Base-by-base conservation (phyloP, 176 grass and related monocot species). In the Eleusine coracana region DNA sequence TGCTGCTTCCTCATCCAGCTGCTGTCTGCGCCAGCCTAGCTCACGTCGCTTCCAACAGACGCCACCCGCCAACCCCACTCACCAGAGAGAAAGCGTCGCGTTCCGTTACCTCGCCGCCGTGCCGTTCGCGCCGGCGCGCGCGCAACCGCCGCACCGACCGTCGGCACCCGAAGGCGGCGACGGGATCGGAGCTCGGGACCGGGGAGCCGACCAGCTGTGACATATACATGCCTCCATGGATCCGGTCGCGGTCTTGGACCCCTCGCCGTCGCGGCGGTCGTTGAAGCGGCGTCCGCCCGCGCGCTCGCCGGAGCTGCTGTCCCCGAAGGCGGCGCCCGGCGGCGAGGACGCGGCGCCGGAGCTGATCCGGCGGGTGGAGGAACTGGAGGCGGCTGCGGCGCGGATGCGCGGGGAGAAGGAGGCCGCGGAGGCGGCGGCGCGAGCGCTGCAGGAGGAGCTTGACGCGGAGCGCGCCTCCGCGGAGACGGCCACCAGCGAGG, bases 391-490 rank as follows among this genome's bases (percentile, higher is more conserved):
- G 31, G 72, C 65, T n/a, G 87, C 76, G 44, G 74, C 69, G 58
- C 68, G 78, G 74, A 45, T 90, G 25, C 56, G 67, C 13, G 80
- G 66, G 16, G 88, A 88, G 88, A 93, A 88, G 74, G 91, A 87
- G 88, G 83, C 70, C 8, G 82, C 81, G n/a, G 85, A 88, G 69
- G 78, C 48, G 16, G 83, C 83, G 34, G 91, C 82, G 40, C 85
- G 67, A 1, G 80, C 62, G 34, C 66, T 93, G 69, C 85, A 66
- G 12, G 17, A 44, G 23, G 94, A 97, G 37, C 86, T 97, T n/a
- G 94, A 94, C 66, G 90, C 90, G 8, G 92, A 92, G 88, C 90
- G 88, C 44, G 87, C 85, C 3, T 87, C 94, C 2, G 82, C 94
- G 5, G 85, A 91, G 56, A 90, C 94, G 10, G 94, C 92, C 0